Percentiles rank a stretch among this genome's conserved stretches.
These are phyloP conservation scores for Solanum chilense DNA, from an alignment of 257 asterid genomes.

Conservation along the genomic window DNA sequence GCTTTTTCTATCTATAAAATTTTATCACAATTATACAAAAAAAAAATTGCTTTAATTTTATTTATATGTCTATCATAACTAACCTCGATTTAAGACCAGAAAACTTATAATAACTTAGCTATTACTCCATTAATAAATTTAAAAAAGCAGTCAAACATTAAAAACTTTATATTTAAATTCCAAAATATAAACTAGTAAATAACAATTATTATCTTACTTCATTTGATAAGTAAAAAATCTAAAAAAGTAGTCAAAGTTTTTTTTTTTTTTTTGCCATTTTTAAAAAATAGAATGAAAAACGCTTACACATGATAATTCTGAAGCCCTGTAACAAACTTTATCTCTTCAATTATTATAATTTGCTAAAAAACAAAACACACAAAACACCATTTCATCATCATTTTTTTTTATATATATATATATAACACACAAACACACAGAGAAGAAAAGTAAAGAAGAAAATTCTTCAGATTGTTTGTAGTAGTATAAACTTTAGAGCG, in stretches of 20 bases:
- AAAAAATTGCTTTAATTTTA: not conserved
- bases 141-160: not conserved
- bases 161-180: not conserved
- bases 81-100: not conserved
- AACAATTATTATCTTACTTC: not conserved
- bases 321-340: not conserved
- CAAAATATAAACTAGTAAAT: not conserved
- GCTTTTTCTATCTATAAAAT: not conserved
- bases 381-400: not conserved
- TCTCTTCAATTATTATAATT: not conserved
- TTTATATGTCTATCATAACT: not conserved
- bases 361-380: not conserved
- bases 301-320: not conserved
- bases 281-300: not conserved
- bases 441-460: not conserved
- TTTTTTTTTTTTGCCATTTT: not conserved
- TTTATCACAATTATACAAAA: not conserved
- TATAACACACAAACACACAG: not conserved
- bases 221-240: not conserved
- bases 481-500: constrained; percentile 12
- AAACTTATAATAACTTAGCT: not conserved
- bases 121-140: not conserved
- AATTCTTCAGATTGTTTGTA: constrained; percentile 18
- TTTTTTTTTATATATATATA: too few relatives aligned
- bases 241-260: not conserved